Evolutionary conservation across 805 yeast species (phyloP), one percentile per base, ranked within the genome.

Genomic region (Saturnispora hagleri): DNA sequence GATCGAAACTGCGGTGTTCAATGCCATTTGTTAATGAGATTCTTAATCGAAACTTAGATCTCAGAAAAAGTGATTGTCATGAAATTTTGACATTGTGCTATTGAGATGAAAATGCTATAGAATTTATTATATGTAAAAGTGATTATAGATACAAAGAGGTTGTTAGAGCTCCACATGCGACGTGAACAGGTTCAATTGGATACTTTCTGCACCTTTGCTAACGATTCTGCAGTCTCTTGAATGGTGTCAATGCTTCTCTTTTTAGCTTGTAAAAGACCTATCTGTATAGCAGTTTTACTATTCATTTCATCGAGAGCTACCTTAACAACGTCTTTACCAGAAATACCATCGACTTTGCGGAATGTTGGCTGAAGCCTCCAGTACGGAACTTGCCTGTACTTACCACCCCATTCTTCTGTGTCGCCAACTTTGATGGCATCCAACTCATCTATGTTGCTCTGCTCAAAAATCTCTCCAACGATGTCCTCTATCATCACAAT

Each of bases 351-450:
- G 1, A 91, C 96, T 2, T 84, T 82, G 60, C 99, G 76, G 73
- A 91, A 91, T 64, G 87, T 86, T 2, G 99, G 99, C 69, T 91
- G 99, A 57, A 96, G 82, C 61, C 98, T 77, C 98, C 98, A 91
- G 65, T 85, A 89, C 1, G 99, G 98, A 15, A 91, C 80, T 4
- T 75, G 77, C 64, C 81, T 81, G 65, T 93, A 91, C 13, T 74
- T 60, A 0, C 95, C 96, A 46, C 95, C 96, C 90, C 95, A 85
- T 58, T 81, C 80, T 36, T 62, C 59, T 1, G 62, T 43, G 6
- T 76, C 79, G 0, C 89, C 89, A 7, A 68, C 71, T 0, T 68
- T 69, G 1, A 85, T 74, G 4, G 62, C 66, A 61, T 89, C 97
- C 18, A 74, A 55, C 48, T 74, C 76, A 4, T 68, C 72, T n/a